Evolutionary conservation across 805 yeast species (phyloP), one percentile per base, ranked within the genome.

Genomic region (Trichomonascus vanleenenianus): DNA sequence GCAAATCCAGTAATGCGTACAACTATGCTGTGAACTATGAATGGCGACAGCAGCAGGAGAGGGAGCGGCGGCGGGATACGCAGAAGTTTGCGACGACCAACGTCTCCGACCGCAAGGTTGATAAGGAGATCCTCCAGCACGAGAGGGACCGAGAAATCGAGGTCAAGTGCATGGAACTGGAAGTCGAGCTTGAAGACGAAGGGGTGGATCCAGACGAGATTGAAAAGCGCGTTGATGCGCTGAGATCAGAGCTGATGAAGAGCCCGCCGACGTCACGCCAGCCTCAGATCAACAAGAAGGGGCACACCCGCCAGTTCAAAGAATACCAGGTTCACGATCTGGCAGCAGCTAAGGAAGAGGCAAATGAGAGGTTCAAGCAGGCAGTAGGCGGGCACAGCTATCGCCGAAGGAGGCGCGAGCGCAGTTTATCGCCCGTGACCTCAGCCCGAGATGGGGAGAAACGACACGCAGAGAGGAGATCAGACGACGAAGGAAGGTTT

Each of bases 131-230:
- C 31, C 37, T 52, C 31, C 59, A 55, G 14, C 65, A 61, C 33
- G 57, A 56, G 30, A 36, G 46, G n/a, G 52, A 56, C 32, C 50
- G 65, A n/a, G 44, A 40, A 30, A 50, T 61, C n/a, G 63, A 59
- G 39, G 54, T 51, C 6, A 55, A 54, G 32, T 59, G 62, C 42
- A 32, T 50, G 36, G 57, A 54, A 42, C 52, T 57, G n/a, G 52
- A 50, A 30, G 60, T 47, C 18, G 42, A 51, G 40, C 50, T 59
- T 25, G 63, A 58, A 36, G 63, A 59, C 11, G 54, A 51, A 16
- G 55, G 50, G 7, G 27, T 47, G 12, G 50, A 30, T 2, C 57
- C 54, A 19, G 57, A 52, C 9, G 51, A 44, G 34, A 54, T 56
- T 15, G 59, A 55, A 15, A 34, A 27, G 1, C 33, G 45, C 33